Conservation (phyloP, 805 yeast species). For the Saccharomyces paradoxus region DNA sequence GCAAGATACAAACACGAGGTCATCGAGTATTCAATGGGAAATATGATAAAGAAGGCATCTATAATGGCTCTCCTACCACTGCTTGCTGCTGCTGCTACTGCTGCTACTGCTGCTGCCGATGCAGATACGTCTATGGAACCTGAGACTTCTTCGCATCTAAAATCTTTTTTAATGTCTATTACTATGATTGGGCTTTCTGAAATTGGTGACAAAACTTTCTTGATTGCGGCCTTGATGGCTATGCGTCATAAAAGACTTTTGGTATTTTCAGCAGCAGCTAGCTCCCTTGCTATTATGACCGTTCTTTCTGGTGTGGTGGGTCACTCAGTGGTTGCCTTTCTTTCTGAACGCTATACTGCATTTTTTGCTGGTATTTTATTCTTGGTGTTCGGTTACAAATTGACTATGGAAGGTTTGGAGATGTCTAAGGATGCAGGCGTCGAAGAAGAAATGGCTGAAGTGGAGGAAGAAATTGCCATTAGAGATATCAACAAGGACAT, state of each 20-base stretch:
- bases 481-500: conserved; percentile 44
- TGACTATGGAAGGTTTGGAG: conserved; percentile 70
- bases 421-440: conserved; percentile 83
- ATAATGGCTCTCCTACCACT: neutral
- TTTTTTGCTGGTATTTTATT: conserved; percentile 75
- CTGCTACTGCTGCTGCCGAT: neutral
- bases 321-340: conserved; percentile 75
- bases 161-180: conserved; percentile 66
- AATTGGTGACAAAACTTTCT: conserved; percentile 93
- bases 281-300: conserved; percentile 85
- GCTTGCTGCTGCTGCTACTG: neutral
- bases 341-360: conserved; percentile 74
- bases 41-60: neutral
- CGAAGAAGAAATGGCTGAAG: conserved; percentile 93
- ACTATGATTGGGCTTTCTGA: conserved; percentile 94
- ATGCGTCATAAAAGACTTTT: conserved; percentile 80
- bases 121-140: neutral
- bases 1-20: neutral
- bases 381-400: conserved; percentile 69
- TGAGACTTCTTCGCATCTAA: conserved; percentile 9
- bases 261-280: conserved; percentile 83
- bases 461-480: conserved; percentile 82
- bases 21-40: neutral
- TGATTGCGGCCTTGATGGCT: conserved; percentile 96
- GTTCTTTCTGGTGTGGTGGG: conserved; percentile 85